A percentile compares a stretch with the other conserved stretches of the same genome.
These are phyloP conservation scores for Triticum timopheevii DNA, from an alignment of 176 grass and related monocot species.

Conservation along the genomic window DNA sequence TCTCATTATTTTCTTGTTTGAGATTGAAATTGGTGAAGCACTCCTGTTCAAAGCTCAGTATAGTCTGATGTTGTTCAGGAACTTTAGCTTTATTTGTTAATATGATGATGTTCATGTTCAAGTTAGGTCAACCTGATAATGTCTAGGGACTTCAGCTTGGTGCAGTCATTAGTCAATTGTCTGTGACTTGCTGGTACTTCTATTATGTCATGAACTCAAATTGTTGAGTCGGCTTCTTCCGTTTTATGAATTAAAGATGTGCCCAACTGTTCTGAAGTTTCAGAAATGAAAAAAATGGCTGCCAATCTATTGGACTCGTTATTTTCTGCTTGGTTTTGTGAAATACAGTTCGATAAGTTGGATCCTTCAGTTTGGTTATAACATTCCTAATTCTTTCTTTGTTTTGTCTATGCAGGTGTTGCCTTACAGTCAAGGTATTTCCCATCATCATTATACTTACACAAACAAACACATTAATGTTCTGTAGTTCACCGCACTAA, in stretches of 20 bases:
- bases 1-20: not conserved
- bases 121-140: not conserved
- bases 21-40: not conserved
- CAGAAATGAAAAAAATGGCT: not conserved
- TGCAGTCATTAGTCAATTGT: not conserved
- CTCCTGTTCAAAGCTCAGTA: not conserved
- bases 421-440: constrained; percentile 97
- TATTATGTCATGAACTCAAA: not conserved
- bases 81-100: not conserved
- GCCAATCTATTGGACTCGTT: not conserved
- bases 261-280: not conserved
- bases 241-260: not conserved
- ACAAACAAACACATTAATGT: not conserved
- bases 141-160: not conserved
- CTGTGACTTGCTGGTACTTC: not conserved
- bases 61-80: not conserved
- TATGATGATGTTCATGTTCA: not conserved
- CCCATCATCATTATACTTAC: not conserved
- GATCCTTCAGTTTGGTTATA: not conserved
- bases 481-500: not conserved
- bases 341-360: not conserved
- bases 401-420: constrained; percentile 61
- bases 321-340: not conserved
- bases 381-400: constrained; percentile 4
- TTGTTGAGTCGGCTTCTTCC: not conserved